A percentile compares a stretch with the other conserved stretches of the same genome.
Conservation (phyloP, 2,329 filamentous ascomycete genomes). For the Colletotrichum lentis region DNA sequence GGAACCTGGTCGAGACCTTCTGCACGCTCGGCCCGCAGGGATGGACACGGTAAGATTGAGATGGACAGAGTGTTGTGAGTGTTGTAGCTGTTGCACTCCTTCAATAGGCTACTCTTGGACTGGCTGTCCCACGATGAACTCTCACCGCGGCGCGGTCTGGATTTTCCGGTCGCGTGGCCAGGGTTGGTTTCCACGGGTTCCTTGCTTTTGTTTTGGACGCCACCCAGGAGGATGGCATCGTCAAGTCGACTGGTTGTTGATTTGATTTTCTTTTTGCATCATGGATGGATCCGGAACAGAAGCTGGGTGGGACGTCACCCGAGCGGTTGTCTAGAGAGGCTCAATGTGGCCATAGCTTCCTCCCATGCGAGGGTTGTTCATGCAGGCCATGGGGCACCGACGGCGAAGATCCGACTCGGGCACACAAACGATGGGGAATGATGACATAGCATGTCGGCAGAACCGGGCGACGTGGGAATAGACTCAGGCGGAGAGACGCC, state of each 20-base stretch:
- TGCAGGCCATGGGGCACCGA: constrained; percentile 1
- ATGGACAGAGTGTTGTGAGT: constrained; percentile 8
- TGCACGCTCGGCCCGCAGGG: constrained; percentile 23
- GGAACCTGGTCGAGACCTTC: constrained; percentile 17
- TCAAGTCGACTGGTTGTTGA: constrained; percentile 3
- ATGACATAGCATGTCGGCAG: constrained; percentile 20
- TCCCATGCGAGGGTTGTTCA: background rate
- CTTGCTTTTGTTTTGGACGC: background rate
- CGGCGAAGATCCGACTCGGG: constrained; percentile 10
- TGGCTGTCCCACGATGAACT: constrained; percentile 25
- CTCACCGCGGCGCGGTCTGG: constrained; percentile 21
- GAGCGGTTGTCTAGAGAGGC: background rate
- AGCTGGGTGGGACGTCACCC: background rate
- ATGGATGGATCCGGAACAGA: constrained; percentile 3
- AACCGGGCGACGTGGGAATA: constrained; percentile 24
- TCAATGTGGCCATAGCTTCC: constrained; percentile 23
- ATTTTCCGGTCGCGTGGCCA: constrained; percentile 2
- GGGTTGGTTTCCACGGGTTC: constrained; percentile 21
- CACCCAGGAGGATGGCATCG: constrained; percentile 2
- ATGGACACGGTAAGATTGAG: constrained; percentile 15
- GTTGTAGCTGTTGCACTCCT: too few relatives aligned
- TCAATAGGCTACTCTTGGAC: constrained; percentile 28
- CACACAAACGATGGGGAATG: constrained; percentile 24
- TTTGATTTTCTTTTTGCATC: background rate
- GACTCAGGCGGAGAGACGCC: constrained; percentile 5